Evolutionary conservation across 768 basidiomycete genomes (phyloP).

Genomic region (Cubamyces lactineus): DNA sequence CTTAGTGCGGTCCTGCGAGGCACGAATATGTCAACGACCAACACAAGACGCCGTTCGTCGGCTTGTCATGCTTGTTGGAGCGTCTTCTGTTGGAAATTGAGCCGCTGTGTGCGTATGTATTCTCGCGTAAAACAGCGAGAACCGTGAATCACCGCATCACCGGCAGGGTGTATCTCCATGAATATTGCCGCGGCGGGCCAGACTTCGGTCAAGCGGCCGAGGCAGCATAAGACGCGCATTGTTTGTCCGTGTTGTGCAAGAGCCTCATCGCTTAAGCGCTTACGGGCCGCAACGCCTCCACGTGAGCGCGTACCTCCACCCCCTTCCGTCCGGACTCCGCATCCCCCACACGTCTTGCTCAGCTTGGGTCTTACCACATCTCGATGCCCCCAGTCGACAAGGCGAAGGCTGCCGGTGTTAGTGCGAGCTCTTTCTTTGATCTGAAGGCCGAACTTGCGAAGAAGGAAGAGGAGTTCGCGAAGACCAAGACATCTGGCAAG

Average conservation of each 20-base stretch:
- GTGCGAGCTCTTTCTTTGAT: conserved; percentile 78
- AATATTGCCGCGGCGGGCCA: too few species aligned
- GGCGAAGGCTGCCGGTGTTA: conserved; percentile 70
- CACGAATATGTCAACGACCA: not conserved
- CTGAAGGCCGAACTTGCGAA: conserved; percentile 63
- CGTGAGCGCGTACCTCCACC: conserved; percentile 14
- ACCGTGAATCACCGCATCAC: too few species aligned
- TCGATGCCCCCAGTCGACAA: conserved; percentile 52
- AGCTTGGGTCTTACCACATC: not conserved
- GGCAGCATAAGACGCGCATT: conserved; percentile 15
- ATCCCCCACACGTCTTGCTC: not conserved
- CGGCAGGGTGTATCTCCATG: too few species aligned
- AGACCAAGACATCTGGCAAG: conserved; percentile 63
- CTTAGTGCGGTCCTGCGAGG: conserved; percentile 12
- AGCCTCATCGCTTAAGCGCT: conserved; percentile 15
- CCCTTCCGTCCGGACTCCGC: not conserved
- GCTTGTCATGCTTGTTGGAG: too few species aligned
- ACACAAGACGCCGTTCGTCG: not conserved
- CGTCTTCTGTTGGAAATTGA: not conserved
- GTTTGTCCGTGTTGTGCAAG: conserved; percentile 23
- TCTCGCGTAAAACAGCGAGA: too few species aligned
- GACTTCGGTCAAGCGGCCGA: not conserved
- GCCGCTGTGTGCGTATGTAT: not conserved
- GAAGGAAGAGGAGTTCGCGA: conserved; percentile 64
- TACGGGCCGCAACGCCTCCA: conserved; percentile 3